Evolutionary conservation across 305 asterid genomes (phyloP), one percentile per base, ranked within the genome.

Genomic region (Fraxinus velutina): DNA sequence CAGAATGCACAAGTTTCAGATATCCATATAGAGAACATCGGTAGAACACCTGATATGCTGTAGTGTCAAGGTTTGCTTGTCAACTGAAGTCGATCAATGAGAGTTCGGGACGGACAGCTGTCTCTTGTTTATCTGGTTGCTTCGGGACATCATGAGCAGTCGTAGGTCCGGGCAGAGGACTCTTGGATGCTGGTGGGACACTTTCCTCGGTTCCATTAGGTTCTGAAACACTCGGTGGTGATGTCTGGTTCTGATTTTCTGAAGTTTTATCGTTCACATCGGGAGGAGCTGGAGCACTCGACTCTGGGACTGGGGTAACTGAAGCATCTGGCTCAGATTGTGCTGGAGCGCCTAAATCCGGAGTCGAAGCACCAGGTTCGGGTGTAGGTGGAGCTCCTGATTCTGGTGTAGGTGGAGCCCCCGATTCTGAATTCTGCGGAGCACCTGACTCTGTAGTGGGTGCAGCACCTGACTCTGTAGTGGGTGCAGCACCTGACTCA

Each of bases 31-130:
- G 10, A 70, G 19, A 66, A 27, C 64, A 29, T 12, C 9, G 39
- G 39, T 15, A 32, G 34, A 70, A 70, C 21, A 32, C 24, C 75
- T 30, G 42, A 30, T 5, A 29, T 70, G 21, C 75, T 29, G 75
- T 33, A 57, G 60, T 30, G 30, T 55, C 17, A 37, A 50, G 7
- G 22, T n/a, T 66, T n/a, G 62, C 77, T 55, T 71, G 82, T 92
- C 85, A 95, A 72, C 94, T 86, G 82, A 90, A 95, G 83, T 92
- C 93, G 4, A 94, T 91, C 98, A 94, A 92, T 19, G 88, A 80
- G 57, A 79, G 88, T 70, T 90, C 97, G 9, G 83, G 77, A 50
- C 90, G 89, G 44, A 79, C 90, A 60, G 81, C 87, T 17, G 85
- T 57, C 33, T 64, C 86, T 85, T 88, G 84, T 74, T 80, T 84